Evolutionary conservation across 176 grass and related monocot genomes (phyloP), one percentile per base, ranked within the genome.

Genomic region (Saccharum officinarum): DNA sequence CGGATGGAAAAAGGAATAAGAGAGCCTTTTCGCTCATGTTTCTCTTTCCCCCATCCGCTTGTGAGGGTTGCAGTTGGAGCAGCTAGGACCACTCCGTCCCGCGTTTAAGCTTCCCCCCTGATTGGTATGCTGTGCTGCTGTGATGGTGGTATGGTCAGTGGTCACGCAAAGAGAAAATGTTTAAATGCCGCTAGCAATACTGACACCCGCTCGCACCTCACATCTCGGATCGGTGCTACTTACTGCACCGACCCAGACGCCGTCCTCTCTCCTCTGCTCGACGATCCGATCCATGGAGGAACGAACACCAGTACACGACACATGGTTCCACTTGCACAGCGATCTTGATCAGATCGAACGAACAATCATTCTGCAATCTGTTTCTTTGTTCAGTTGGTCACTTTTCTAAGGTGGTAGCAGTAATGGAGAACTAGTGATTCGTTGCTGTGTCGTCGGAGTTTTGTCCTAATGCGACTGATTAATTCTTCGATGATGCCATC

Each of bases 21-120:
- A 81, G 31, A 30, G 18, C 72, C 83, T 86, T 89, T 82, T 73
- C 34, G 62, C 77, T 76, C 2, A 41, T 71, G 40, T 82, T 89
- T 77, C 77, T 10, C 49, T 40, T 77, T 66, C 23, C 55, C 55
- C 55, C 22, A 22, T 59, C 57, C 57, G 22, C 8, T 54, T 54
- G 14, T 1, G 47, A 50, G 46, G 46, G 17, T 22, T 20, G 18
- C 18, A 22, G 52, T 57, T 22, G 18, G 18, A 57, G 15, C 16
- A 1, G 1, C 1, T 3, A 47, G 54, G 54, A 59, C 22, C 22
- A 60, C 55, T 59, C 55, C 55, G 55, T 59, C 55, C 60, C 34
- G 11, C 10, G 26, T 39, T 46, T 47, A 72, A 57, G 88, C 67
- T 39, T 60, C 64, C 59, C 34, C 71, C 83, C 68, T 72, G 73